phyloP scores from a whole-genome alignment of 2,329 filamentous ascomycete species.

The Ophiostoma populinum region DNA sequence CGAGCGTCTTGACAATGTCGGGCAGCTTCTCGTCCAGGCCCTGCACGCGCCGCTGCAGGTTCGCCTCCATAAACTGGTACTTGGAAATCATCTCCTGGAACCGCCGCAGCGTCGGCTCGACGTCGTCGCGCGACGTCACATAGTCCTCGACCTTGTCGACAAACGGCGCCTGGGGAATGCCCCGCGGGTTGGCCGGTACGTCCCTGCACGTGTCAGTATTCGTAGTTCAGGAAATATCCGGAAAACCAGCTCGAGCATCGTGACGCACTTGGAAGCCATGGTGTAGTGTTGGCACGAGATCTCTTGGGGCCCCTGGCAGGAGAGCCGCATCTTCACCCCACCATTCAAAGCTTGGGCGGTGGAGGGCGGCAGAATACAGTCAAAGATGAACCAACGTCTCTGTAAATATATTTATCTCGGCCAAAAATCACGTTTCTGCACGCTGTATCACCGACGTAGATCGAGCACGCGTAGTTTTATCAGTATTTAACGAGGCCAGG shows the following conservation, averaged over 20 bases:
- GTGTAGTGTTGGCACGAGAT: neutral
- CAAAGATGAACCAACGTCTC: no score
- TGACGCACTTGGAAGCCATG: no score
- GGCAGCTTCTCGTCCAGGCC: constrained; percentile 90
- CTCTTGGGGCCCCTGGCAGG: no score
- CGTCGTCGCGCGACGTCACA: constrained; percentile 59
- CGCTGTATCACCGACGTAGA: no score
- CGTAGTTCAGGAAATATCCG: neutral
- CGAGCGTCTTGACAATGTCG: constrained; percentile 89
- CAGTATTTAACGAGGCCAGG: no score
- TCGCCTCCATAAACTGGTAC: constrained; percentile 98
- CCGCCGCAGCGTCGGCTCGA: constrained; percentile 62
- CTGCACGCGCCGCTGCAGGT: constrained; percentile 65
- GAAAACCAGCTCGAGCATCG: no score
- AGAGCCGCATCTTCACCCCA: neutral
- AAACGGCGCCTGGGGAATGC: constrained; percentile 70
- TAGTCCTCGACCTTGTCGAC: constrained; percentile 83
- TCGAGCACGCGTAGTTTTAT: no score
- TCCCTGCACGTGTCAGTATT: constrained; percentile 14
- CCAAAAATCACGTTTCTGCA: no score
- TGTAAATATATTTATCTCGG: no score
- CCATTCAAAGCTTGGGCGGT: constrained; percentile 8
- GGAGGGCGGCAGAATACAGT: constrained; percentile 5
- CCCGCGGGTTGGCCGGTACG: constrained; percentile 57
- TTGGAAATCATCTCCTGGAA: constrained; percentile 97